Evolutionary conservation across 768 basidiomycete species (phyloP), one percentile per base, ranked within the genome.

Genomic region (Calvatia gigantea): DNA sequence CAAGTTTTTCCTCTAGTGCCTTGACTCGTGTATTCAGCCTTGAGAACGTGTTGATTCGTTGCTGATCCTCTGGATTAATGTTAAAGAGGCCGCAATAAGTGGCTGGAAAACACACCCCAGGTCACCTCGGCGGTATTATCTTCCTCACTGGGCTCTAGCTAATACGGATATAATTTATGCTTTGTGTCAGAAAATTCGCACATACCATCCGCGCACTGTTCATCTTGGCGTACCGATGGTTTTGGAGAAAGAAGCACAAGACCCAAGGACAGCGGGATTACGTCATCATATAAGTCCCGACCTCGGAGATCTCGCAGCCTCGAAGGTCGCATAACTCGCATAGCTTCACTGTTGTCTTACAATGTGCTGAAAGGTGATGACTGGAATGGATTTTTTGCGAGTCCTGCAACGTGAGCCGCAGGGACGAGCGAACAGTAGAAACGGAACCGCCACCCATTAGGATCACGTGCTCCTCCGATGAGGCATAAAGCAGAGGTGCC

Each of bases 31-130:
- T 86, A 63, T 96, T 97, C 35, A 95, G 76, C 68, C 93, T 95
- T 0, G 94, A 96, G 68, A 98, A 97, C 0, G 83, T 78, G 72
- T 87, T 96, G 73, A 98, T 98, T 27, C 84, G 82, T 61, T 94
- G 86, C 69, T 98, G 94, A 68, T 94, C 92, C 77, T 84, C 83
- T 88, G 62, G 21, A 35, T 28, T 51, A 43, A 35, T 50, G 55
- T 61, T 32, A 58, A 53, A 39, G 46, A 41, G 32, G 8, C 49
- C n/a, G 29, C 28, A 25, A 53, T n/a, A 51, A 55, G 46, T 50
- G 33, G 41, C 35, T 27, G 19, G 44, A 31, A 42, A 52, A 62
- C 78, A 58, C 58, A 90, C 91, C 91, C 91, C 90, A 92, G 32
- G 89, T 90, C 46, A 94, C 91, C 67, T 93, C 89, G 19, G 82